A percentile compares a stretch with the other conserved stretches of the same genome.
phyloP scores from a whole-genome alignment of 345 rosid species.

The Combretum micranthum region DNA sequence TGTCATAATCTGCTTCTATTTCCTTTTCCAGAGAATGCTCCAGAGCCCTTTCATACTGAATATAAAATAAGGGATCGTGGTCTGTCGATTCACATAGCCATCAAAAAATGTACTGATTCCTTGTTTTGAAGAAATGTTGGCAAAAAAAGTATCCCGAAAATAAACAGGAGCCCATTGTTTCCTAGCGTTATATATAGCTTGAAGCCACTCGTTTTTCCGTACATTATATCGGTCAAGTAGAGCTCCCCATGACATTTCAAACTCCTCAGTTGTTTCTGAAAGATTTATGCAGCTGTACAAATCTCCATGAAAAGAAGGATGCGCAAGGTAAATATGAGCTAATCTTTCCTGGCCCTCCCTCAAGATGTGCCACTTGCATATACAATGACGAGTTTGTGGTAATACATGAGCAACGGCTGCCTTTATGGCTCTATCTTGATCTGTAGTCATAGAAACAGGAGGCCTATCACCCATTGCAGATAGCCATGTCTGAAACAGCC shows the following conservation, averaged over 20 bases:
- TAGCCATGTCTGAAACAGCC: constrained; percentile 56
- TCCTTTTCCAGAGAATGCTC: constrained; percentile 50
- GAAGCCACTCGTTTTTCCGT: constrained; percentile 57
- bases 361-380: constrained; percentile 68
- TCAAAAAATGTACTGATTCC: constrained; percentile 50
- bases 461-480: constrained; percentile 50
- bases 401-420: constrained; percentile 48
- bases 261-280: constrained; percentile 53
- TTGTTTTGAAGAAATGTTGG: constrained; percentile 50
- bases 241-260: constrained; percentile 49
- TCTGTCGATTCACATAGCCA: constrained; percentile 57
- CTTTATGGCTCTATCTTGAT: constrained; percentile 69
- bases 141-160: constrained; percentile 57
- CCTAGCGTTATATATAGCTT: constrained; percentile 52
- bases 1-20: constrained; percentile 61
- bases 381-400: constrained; percentile 59
- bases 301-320: constrained; percentile 53
- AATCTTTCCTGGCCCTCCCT: constrained; percentile 71
- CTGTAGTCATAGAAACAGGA: constrained; percentile 58
- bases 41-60: constrained; percentile 56
- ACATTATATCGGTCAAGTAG: constrained; percentile 45
- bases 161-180: constrained; percentile 71
- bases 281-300: constrained; percentile 60
- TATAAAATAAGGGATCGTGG: constrained; percentile 50
- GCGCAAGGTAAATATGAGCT: constrained; percentile 49